Base-by-base conservation (phyloP, 345 rosid species). In the Euclidium syriacum region DNA sequence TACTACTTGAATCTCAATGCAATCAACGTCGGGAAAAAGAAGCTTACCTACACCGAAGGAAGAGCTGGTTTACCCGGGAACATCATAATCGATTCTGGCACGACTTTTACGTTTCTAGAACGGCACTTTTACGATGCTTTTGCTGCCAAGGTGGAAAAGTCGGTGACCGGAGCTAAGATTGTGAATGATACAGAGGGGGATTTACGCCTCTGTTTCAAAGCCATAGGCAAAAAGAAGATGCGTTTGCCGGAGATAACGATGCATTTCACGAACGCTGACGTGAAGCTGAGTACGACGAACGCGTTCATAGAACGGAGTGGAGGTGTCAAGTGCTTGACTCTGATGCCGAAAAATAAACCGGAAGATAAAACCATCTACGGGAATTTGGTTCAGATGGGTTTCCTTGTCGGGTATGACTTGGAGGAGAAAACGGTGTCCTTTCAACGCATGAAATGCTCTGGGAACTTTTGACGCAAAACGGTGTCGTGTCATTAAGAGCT, bases 31-130 rank as follows among this genome's bases (percentile, higher is more conserved):
- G 85, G 90, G 3, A 68, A 63, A 12, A 65, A 57, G 29, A 81
- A 65, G 63, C 29, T 80, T 26, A 52, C 76, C 1, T 83, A 79
- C 40, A 50, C 67, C 6, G 42, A 40, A 44, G 46, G 41, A 5
- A 26, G 34, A 20, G 61, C 47, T 29, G 20, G 16, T 7, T 35
- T 36, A 19, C 10, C 44, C 20, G 82, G 84, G 5, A 80, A 73
- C 78, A 82, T 85, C 4, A 64, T 85, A 11, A 65, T 85, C 17
- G 90, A 85, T 34, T 80, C 90, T 0, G 90, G 90, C 0, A 85
- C 90, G 2, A 79, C 86, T 0, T 64, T 83, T 1, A 89, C 86
- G 3, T 68, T 70, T 15, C 72, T 85, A 0, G 79, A 73, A 0
- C 58, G 73, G 0, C 74, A 73, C 1, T 76, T 86, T 12, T 85